Percentiles rank a stretch among this genome's conserved stretches.
Conservation (phyloP, 345 rosid species). For the Garcia nutans region DNA sequence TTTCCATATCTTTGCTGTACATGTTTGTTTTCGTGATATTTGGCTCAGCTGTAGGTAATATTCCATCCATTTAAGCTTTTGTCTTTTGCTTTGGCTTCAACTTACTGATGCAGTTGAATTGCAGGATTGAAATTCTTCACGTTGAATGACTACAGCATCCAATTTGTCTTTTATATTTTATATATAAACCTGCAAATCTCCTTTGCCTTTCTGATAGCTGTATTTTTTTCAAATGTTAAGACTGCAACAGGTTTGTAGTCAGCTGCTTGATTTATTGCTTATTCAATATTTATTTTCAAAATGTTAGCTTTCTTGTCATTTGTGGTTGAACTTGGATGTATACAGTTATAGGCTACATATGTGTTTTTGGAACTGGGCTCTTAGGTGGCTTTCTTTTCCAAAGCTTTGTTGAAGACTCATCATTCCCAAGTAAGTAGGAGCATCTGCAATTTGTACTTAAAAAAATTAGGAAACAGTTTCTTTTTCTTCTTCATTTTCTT, state of each 20-base stretch:
- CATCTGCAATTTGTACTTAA: neutral
- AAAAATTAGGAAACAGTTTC: neutral
- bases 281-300: neutral
- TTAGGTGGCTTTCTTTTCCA: constrained; percentile 73
- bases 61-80: neutral
- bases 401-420: constrained; percentile 52
- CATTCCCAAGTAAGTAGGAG: constrained; percentile 72
- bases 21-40: constrained; percentile 65
- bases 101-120: constrained; percentile 25
- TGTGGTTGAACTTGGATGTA: constrained; percentile 20
- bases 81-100: constrained; percentile 16
- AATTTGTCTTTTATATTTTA: constrained; percentile 61
- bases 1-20: constrained; percentile 57
- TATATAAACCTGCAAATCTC: constrained; percentile 85
- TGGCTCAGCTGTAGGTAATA: constrained; percentile 70
- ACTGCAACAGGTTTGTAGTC: constrained; percentile 76
- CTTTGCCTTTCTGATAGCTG: constrained; percentile 64
- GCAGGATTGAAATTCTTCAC: constrained; percentile 82
- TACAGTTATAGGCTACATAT: constrained; percentile 65
- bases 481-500: neutral
- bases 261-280: constrained; percentile 1
- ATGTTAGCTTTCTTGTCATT: constrained; percentile 11
- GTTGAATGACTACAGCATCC: constrained; percentile 67
- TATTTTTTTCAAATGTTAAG: constrained; percentile 66
- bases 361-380: constrained; percentile 80